Evolutionary conservation across 2,329 filamentous ascomycete species (phyloP).

Genomic region (Aspergillus flavus): DNA sequence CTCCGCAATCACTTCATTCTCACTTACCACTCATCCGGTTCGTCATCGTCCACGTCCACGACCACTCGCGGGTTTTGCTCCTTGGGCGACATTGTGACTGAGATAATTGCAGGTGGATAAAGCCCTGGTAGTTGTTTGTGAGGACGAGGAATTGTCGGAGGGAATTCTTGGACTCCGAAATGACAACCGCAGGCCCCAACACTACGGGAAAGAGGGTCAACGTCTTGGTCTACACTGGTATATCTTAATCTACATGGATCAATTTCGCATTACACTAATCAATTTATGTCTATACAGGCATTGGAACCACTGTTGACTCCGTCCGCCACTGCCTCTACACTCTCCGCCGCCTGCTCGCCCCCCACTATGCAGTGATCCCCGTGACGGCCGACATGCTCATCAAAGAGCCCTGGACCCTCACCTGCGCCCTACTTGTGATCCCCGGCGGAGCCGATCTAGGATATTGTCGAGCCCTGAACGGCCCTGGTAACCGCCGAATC

Average conservation of each 20-base stretch:
- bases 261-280: constrained; percentile 12
- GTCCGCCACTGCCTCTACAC: constrained; percentile 88
- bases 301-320: constrained; percentile 83
- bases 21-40: constrained; percentile 87
- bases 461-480: constrained; percentile 87
- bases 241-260: constrained; percentile 36
- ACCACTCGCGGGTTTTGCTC: constrained; percentile 48
- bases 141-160: constrained; percentile 3
- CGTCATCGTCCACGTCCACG: constrained; percentile 69
- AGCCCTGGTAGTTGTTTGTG: background rate
- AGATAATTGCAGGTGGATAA: background rate
- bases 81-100: constrained; percentile 59
- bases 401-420: constrained; percentile 86
- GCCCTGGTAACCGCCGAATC: constrained; percentile 82
- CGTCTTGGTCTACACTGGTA: constrained; percentile 89
- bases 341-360: constrained; percentile 80
- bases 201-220: constrained; percentile 74
- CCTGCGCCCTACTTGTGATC: constrained; percentile 86
- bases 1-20: constrained; percentile 8
- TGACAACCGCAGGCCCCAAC: constrained; percentile 38
- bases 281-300: constrained; percentile 57
- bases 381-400: constrained; percentile 76
- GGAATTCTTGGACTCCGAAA: constrained; percentile 22
- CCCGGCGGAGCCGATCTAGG: constrained; percentile 93
- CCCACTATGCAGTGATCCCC: constrained; percentile 90